Conservation (phyloP, 2,329 filamentous ascomycete genomes). For the Colletotrichum sp. region DNA sequence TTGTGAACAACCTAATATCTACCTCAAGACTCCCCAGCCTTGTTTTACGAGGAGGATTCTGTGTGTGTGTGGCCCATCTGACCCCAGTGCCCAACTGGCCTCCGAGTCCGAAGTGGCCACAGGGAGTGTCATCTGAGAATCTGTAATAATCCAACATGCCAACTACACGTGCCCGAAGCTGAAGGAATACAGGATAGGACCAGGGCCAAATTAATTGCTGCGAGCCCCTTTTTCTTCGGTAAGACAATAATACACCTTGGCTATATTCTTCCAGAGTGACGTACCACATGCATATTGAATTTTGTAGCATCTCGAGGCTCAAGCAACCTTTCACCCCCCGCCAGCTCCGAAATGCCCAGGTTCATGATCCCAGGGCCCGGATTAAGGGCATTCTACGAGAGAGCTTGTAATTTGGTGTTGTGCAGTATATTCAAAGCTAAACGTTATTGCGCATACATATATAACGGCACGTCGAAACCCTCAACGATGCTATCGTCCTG, state of each 20-base stretch:
- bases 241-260: background rate
- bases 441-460: too few relatives aligned
- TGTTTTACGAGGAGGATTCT: background rate
- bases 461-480: too few relatives aligned
- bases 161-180: background rate
- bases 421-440: too few relatives aligned
- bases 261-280: background rate
- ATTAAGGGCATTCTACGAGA: too few relatives aligned
- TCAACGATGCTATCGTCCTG: too few relatives aligned
- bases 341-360: background rate
- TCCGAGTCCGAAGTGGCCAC: background rate
- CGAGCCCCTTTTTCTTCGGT: background rate
- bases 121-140: background rate
- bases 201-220: background rate
- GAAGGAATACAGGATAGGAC: background rate
- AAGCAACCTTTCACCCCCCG: background rate
- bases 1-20: background rate
- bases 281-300: background rate
- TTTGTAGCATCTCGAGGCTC: background rate
- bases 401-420: too few relatives aligned
- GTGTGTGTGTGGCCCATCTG: background rate
- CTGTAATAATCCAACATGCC: background rate
- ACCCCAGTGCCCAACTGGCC: too few relatives aligned
- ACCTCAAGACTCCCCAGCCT: background rate
- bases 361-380: background rate